phyloP scores from a whole-genome alignment of 1,284 basidiomycete species.

The Anthracocystis panici-leucophaei region DNA sequence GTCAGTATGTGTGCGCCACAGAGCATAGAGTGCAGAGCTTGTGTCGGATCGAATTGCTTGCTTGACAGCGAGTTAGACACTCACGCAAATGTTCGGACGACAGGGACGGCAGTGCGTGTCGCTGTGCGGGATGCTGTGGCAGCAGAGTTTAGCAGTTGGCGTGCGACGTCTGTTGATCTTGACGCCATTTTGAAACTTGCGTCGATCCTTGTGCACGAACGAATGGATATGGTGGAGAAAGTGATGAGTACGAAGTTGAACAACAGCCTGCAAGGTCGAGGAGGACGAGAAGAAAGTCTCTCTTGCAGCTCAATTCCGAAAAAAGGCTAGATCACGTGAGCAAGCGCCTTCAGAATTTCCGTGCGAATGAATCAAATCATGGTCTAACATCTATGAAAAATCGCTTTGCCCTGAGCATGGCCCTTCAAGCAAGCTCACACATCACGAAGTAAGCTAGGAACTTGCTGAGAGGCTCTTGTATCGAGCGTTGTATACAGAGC shows the following conservation, averaged over 20 bases:
- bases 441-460: no score
- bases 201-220: not conserved
- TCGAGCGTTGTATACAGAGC: no score
- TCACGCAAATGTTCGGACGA: constrained; percentile 30
- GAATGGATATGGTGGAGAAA: not conserved
- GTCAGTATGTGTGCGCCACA: not conserved
- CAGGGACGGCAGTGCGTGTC: constrained; percentile 7
- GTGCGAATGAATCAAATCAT: constrained; percentile 16
- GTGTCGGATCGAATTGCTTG: not conserved
- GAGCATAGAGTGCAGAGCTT: no score
- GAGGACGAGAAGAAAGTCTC: constrained; percentile 24
- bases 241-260: not conserved
- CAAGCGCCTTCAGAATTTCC: constrained; percentile 1
- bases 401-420: not conserved
- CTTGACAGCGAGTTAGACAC: constrained; percentile 1
- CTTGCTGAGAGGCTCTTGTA: no score
- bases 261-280: not conserved
- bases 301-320: constrained; percentile 11
- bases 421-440: not conserved
- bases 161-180: constrained; percentile 18
- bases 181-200: constrained; percentile 16
- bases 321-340: constrained; percentile 43
- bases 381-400: not conserved
- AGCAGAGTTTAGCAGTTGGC: constrained; percentile 19
- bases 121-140: constrained; percentile 18